phyloP scores from a whole-genome alignment of 176 grass and related monocot genomes.

The Puya raimondii region DNA sequence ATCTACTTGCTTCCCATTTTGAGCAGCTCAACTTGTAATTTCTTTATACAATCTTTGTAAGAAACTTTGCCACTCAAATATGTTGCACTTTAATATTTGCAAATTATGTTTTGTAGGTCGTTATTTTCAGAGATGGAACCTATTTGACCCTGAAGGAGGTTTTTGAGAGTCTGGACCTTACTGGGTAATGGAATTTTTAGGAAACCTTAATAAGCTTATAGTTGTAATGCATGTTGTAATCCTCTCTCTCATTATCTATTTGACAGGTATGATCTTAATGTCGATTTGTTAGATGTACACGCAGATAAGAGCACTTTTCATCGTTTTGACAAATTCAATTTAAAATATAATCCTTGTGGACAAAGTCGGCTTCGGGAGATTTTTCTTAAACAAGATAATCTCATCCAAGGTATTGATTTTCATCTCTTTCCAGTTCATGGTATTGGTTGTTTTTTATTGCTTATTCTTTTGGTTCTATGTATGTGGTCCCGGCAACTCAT shows the following conservation, averaged over 20 bases:
- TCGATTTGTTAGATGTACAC: constrained; percentile 95
- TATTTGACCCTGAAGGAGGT: constrained; percentile 95
- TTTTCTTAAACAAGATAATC: constrained; percentile 93
- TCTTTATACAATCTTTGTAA: neutral
- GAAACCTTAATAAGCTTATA: constrained; percentile 10
- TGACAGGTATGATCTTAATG: constrained; percentile 87
- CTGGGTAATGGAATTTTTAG: constrained; percentile 52
- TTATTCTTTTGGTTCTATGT: neutral
- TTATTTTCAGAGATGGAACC: constrained; percentile 96
- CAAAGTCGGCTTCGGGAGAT: constrained; percentile 92
- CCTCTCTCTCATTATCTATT: constrained; percentile 14
- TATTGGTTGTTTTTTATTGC: neutral
- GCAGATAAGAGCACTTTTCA: constrained; percentile 99
- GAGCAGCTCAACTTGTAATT: neutral
- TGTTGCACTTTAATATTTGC: constrained; percentile 12
- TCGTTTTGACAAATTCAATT: constrained; percentile 96
- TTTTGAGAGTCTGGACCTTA: constrained; percentile 90
- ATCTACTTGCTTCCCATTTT: constrained; percentile 1
- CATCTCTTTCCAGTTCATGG: neutral
- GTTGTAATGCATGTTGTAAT: neutral
- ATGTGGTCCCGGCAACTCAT: too few relatives aligned
- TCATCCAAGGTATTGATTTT: constrained; percentile 68
- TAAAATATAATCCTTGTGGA: constrained; percentile 94
- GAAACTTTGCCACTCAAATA: neutral
- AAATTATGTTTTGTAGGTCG: constrained; percentile 51